Evolutionary conservation across 768 basidiomycete genomes (phyloP).

Genomic region (Tulasnella calospora): DNA sequence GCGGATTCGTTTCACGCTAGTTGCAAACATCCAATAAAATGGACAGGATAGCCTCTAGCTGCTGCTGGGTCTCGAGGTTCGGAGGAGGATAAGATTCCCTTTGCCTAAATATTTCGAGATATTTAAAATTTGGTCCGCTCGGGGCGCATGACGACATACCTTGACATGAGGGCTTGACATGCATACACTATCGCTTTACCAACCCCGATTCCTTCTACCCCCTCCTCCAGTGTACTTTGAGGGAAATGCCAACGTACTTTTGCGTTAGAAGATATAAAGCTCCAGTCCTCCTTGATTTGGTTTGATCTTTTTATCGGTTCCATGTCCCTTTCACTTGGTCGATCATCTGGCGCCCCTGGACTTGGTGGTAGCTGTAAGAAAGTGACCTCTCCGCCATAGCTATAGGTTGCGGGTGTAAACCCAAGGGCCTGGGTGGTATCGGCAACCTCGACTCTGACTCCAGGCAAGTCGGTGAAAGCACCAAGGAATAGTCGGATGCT

Average conservation of each 20-base stretch:
- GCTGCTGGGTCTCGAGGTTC: neutral
- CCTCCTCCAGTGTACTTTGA: neutral
- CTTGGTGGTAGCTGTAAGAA: too few relatives aligned
- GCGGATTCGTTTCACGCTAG: neutral
- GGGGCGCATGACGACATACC: neutral
- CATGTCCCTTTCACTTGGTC: too few relatives aligned
- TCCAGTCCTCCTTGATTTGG: neutral
- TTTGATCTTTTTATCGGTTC: neutral
- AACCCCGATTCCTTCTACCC: neutral
- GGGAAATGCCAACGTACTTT: neutral
- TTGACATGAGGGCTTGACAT: neutral
- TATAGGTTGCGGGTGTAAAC: neutral
- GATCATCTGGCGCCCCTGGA: too few relatives aligned
- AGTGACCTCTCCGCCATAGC: too few relatives aligned
- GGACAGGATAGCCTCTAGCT: neutral
- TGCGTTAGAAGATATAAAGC: neutral
- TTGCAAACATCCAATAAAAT: neutral
- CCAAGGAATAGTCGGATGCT: neutral
- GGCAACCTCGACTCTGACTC: neutral
- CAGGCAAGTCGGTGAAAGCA: neutral
- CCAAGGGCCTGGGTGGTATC: neutral
- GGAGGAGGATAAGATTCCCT: neutral
- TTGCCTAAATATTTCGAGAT: neutral
- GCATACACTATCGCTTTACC: neutral
- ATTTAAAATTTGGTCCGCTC: neutral